phyloP scores from a whole-genome alignment of 2,329 filamentous ascomycete genomes.

The Zalaria obscura region DNA sequence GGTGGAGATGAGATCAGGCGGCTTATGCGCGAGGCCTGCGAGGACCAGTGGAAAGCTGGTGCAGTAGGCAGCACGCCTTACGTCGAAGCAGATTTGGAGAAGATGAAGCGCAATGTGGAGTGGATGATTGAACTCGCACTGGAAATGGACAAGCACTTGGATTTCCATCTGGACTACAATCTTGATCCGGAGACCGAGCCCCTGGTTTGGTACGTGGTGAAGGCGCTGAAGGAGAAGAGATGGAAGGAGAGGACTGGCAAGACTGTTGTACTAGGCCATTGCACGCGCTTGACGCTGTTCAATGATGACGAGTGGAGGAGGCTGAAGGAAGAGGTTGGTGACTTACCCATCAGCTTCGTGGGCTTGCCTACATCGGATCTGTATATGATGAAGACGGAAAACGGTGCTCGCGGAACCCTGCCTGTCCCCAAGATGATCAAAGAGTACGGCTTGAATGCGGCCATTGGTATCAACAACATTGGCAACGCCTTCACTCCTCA shows the following conservation, averaged over 20 bases:
- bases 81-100: conserved; percentile 41
- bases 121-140: conserved; percentile 47
- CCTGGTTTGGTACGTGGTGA: conserved; percentile 40
- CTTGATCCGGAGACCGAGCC: conserved; percentile 36
- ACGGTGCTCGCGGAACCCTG: conserved; percentile 42
- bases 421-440: conserved; percentile 47
- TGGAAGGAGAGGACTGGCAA: conserved; percentile 35
- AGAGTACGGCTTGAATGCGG: conserved; percentile 42
- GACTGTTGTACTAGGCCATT: conserved; percentile 52
- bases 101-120: conserved; percentile 42
- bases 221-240: conserved; percentile 30
- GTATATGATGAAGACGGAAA: conserved; percentile 51
- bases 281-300: conserved; percentile 50
- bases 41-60: conserved; percentile 30
- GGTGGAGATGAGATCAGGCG: conserved; percentile 34
- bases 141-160: conserved; percentile 40
- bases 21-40: conserved; percentile 33
- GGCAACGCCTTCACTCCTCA: conserved; percentile 63
- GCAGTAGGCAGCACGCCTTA: conserved; percentile 57
- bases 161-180: conserved; percentile 62
- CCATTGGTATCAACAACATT: conserved; percentile 56
- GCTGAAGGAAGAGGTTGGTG: conserved; percentile 34
- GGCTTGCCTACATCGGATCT: conserved; percentile 58
- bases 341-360: conserved; percentile 50
- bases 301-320: conserved; percentile 31